These are phyloP conservation scores for Haematococcus lacustris DNA, from an alignment of 139 green algal species.

Conservation along the genomic window DNA sequence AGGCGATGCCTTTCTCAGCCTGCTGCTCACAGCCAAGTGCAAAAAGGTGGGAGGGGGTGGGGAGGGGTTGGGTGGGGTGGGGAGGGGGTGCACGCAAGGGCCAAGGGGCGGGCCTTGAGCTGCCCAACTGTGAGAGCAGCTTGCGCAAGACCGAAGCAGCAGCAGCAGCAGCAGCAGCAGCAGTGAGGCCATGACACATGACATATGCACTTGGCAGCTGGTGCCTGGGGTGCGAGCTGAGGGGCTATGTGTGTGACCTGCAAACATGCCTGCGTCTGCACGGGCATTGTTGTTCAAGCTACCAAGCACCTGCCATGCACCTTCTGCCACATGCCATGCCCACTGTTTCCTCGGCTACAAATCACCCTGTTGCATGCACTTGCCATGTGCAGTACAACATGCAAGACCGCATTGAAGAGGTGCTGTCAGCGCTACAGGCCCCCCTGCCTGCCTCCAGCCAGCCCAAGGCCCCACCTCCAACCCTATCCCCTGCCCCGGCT, in stretches of 20 bases:
- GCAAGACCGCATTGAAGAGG: constrained; percentile 19
- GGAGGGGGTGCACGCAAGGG: not conserved
- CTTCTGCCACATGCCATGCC: not conserved
- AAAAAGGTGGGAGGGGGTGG: constrained; percentile 44
- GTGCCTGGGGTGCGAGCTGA: not conserved
- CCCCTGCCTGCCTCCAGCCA: constrained; percentile 2
- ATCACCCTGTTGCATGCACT: not conserved
- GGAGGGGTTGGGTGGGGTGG: not conserved
- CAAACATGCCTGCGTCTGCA: not conserved
- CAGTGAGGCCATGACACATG: not conserved
- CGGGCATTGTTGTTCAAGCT: no score
- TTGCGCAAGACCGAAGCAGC: not conserved
- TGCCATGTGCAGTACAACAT: constrained; percentile 19
- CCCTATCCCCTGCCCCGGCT: not conserved
- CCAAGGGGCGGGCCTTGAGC: not conserved
- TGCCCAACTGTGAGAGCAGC: not conserved
- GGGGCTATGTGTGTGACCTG: not conserved
- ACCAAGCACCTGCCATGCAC: not conserved
- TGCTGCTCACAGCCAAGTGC: constrained; percentile 65
- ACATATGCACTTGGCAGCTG: not conserved
- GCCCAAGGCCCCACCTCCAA: not conserved
- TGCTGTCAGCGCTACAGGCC: constrained; percentile 30
- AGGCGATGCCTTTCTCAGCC: constrained; percentile 62
- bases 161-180: not conserved
- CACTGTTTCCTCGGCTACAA: not conserved